phyloP scores from a whole-genome alignment of 164 flowering plant species.

The Vitis amurensis region DNA sequence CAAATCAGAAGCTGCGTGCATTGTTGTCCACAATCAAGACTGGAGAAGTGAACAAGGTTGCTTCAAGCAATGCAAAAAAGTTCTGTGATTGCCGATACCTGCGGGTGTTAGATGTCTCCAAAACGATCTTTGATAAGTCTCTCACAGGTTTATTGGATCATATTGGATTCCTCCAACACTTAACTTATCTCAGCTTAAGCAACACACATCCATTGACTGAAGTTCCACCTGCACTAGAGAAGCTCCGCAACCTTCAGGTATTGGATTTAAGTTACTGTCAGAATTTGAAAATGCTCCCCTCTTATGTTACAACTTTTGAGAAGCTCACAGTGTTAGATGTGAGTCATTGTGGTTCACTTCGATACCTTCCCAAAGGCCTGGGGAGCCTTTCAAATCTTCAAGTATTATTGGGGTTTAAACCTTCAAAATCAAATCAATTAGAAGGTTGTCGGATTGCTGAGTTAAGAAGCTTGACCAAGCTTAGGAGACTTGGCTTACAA shows the following conservation, averaged over 20 bases:
- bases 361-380: conserved; percentile 40
- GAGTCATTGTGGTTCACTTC: conserved; percentile 49
- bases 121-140: conserved; percentile 35
- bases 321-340: conserved; percentile 40
- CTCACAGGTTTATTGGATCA: conserved; percentile 22
- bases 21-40: conserved; percentile 42
- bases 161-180: conserved; percentile 37
- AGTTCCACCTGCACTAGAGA: conserved; percentile 36
- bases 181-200: conserved; percentile 41
- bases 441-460: conserved; percentile 42
- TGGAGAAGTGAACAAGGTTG: conserved; percentile 40
- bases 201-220: conserved; percentile 43
- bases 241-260: conserved; percentile 39
- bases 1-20: conserved; percentile 35
- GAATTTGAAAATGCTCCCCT: conserved; percentile 40
- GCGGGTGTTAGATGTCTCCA: conserved; percentile 50
- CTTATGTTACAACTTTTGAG: conserved; percentile 22
- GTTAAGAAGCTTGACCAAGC: conserved; percentile 29
- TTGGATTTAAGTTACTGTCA: conserved; percentile 51
- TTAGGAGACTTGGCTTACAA: conserved; percentile 35
- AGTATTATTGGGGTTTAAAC: conserved; percentile 41
- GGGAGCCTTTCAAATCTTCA: conserved; percentile 45
- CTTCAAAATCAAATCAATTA: conserved; percentile 30
- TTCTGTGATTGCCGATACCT: conserved; percentile 26
- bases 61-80: conserved; percentile 21